Conservation (phyloP, 2,329 filamentous ascomycete species). For the Fusarium brachygibbosum region DNA sequence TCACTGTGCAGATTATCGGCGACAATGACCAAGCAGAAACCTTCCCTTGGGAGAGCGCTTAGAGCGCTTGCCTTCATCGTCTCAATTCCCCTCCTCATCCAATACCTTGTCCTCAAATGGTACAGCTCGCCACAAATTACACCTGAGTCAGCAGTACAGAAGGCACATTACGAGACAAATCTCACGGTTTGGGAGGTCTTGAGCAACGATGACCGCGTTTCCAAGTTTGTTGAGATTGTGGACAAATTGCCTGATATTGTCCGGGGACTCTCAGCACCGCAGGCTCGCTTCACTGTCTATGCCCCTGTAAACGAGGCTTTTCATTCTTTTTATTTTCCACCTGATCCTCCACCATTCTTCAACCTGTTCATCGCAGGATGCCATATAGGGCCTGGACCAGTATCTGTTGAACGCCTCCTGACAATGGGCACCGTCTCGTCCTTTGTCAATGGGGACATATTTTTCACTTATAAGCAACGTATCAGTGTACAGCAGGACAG, state of each 20-base stretch:
- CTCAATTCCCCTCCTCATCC: slow-evolving; percentile 3
- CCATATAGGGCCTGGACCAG: slow-evolving; percentile 1
- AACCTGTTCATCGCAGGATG: slow-evolving; percentile 7
- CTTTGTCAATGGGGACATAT: slow-evolving; percentile 17
- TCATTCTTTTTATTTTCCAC: slow-evolving; percentile 11
- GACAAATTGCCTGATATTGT: slow-evolving; percentile 8
- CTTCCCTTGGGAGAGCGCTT: slow-evolving; percentile 1
- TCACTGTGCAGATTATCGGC: too few relatives aligned
- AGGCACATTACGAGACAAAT: neutral
- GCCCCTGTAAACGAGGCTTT: slow-evolving; percentile 16
- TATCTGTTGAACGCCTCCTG: neutral
- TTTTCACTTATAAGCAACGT: slow-evolving; percentile 16
- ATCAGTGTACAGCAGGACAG: slow-evolving; percentile 3
- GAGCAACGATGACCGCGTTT: slow-evolving; percentile 11
- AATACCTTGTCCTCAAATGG: slow-evolving; percentile 1
- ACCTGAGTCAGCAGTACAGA: neutral
- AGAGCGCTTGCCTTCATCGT: slow-evolving; percentile 5
- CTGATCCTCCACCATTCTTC: slow-evolving; percentile 14
- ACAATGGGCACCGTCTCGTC: slow-evolving; percentile 3
- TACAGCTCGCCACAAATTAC: neutral
- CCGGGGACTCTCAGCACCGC: slow-evolving; percentile 1
- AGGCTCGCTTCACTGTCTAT: slow-evolving; percentile 12
- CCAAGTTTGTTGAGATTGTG: slow-evolving; percentile 5
- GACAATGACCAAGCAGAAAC: neutral
- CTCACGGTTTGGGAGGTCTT: slow-evolving; percentile 9